Evolutionary conservation across 345 rosid species (phyloP).

Genomic region (Rhizophora mangle): DNA sequence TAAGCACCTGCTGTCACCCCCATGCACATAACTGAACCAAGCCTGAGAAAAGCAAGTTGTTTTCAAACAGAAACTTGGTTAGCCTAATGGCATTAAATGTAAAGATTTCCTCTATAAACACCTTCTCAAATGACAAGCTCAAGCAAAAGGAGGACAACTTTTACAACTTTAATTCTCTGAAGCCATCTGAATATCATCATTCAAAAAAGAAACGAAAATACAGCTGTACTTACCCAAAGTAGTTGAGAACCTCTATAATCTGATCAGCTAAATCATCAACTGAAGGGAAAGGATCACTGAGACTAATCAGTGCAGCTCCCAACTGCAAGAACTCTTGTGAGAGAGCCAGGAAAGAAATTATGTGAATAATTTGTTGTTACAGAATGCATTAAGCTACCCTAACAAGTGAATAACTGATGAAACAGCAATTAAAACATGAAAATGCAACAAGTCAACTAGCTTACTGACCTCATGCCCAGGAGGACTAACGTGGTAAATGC

Average conservation of each 20-base stretch:
- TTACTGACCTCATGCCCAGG: constrained; percentile 94
- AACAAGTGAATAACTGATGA: background rate
- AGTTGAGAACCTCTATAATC: constrained; percentile 82
- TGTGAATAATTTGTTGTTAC: constrained; percentile 17
- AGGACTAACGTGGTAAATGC: constrained; percentile 94
- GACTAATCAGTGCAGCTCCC: constrained; percentile 65
- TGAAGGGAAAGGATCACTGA: constrained; percentile 61
- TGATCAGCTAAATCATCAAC: constrained; percentile 96
- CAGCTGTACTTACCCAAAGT: constrained; percentile 62
- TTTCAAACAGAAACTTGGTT: constrained; percentile 4
- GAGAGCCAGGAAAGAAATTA: constrained; percentile 50
- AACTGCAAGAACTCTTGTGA: constrained; percentile 87
- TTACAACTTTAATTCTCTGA: background rate
- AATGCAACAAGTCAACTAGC: background rate
- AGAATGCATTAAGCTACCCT: too few species aligned
- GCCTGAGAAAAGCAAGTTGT: constrained; percentile 38
- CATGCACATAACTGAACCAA: constrained; percentile 96
- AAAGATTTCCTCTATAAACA: background rate
- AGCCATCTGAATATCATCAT: background rate
- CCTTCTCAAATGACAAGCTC: background rate
- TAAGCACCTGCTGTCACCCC: constrained; percentile 99
- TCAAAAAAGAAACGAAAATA: constrained; percentile 6
- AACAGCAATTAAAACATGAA: background rate
- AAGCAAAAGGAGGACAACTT: background rate
- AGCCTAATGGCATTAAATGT: background rate